Base-by-base conservation (phyloP, 2,329 filamentous ascomycete species). In the Botrytis fabae region DNA sequence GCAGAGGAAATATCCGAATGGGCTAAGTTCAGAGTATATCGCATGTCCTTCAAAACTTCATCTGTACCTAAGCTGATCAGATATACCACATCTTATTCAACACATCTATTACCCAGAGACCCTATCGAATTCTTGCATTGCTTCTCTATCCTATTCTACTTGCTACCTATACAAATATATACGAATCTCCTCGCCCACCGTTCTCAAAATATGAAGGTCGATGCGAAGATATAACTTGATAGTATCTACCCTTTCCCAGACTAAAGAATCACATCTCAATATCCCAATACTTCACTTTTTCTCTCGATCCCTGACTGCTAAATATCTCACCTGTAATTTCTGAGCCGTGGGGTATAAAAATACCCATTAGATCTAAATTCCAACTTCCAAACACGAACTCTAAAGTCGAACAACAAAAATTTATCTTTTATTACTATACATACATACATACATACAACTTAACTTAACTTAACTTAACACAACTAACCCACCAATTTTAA, bases 281-380 rank as follows among this genome's bases (percentile, higher is more conserved):
- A 44, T 9, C 42, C 12, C 42, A 44, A 4, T 16, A 14, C 42
- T 9, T 16, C 42, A 16, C 12, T 3, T 44, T 16, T 2, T 16
- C 14, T 9, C 12, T 44, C 2, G 42, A 16, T 16, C 14, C 2
- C 9, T 44, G 12, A 44, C 42, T 44, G 2, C 22, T 4, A 51
- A 6, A 51, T 6, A 51, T n/a, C 0, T 14, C 4, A 4, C 14
- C 48, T 54, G 6, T 0, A n/a, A 54, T 1, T 54, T 25, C 14
- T 4, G 12, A 7, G 0, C 25, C 12, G n/a, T 0, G n/a, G 0
- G 25, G 48, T 54, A n/a, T n/a, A 54, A 54, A 54, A 7, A 3
- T 0, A 54, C 7, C 2, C 48, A n/a, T 54, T 25, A 2, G 6
- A 6, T 51, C 48, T 51, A 12, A 14, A 51, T 51, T 4, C 48